phyloP scores from a whole-genome alignment of 1,139 yeast genomes.

The Citeromyces hawaiiensis region DNA sequence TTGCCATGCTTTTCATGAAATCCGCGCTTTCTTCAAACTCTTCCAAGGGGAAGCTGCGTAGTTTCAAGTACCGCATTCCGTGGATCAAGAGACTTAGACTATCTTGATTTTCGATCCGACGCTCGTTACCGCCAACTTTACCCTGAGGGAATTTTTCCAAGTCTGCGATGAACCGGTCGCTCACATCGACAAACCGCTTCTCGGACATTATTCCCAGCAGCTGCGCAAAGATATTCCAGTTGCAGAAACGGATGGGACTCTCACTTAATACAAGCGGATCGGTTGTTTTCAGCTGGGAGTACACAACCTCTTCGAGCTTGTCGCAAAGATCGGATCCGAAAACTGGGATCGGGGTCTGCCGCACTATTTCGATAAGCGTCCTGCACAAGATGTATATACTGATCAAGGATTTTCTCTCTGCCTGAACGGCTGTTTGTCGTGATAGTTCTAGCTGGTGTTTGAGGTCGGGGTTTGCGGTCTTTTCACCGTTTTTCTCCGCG shows the following conservation, averaged over 20 bases:
- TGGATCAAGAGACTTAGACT: slow-evolving; percentile 63
- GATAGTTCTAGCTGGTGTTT: slow-evolving; percentile 28
- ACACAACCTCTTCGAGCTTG: slow-evolving; percentile 85
- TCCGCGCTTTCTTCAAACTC: slow-evolving; percentile 84
- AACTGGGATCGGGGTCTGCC: slow-evolving; percentile 63
- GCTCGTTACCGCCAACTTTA: slow-evolving; percentile 15
- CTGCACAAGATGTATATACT: slow-evolving; percentile 87
- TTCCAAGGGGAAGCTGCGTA: slow-evolving; percentile 79
- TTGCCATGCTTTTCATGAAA: slow-evolving; percentile 72
- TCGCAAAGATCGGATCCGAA: slow-evolving; percentile 74
- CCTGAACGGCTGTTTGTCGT: slow-evolving; percentile 61
- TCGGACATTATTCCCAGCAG: slow-evolving; percentile 84
- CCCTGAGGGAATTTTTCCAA: slow-evolving; percentile 64
- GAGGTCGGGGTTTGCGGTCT: background rate
- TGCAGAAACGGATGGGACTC: slow-evolving; percentile 71
- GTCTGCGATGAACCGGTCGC: slow-evolving; percentile 89
- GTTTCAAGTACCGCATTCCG: slow-evolving; percentile 78
- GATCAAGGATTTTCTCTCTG: slow-evolving; percentile 77
- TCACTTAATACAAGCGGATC: slow-evolving; percentile 61
- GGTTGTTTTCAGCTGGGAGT: slow-evolving; percentile 76
- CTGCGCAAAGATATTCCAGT: slow-evolving; percentile 89
- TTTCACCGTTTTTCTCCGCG: slow-evolving; percentile 28
- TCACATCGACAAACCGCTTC: slow-evolving; percentile 70
- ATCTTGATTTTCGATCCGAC: slow-evolving; percentile 47
- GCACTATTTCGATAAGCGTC: slow-evolving; percentile 84